Conservation (phyloP, 768 basidiomycete species). For the Pluteus cervinus region DNA sequence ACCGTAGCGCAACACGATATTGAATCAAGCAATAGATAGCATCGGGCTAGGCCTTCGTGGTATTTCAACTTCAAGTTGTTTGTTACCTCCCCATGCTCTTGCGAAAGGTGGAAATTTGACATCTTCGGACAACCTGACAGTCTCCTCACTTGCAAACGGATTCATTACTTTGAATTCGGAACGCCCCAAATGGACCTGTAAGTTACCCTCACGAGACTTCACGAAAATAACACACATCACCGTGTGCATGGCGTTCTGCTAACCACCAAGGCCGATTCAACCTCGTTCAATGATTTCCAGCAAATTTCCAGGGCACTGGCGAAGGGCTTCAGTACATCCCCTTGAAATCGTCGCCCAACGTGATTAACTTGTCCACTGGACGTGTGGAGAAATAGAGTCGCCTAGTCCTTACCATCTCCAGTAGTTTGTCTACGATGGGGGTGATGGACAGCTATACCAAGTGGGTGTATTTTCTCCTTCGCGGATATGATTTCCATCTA, state of each 20-base stretch:
- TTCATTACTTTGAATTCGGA: slow-evolving; percentile 61
- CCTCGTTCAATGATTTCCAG: slow-evolving; percentile 59
- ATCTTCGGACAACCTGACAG: slow-evolving; percentile 53
- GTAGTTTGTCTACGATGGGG: slow-evolving; percentile 55
- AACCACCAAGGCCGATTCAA: slow-evolving; percentile 51
- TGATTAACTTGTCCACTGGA: slow-evolving; percentile 49
- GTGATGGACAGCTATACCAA: slow-evolving; percentile 70
- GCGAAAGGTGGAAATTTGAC: too few relatives aligned
- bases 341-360: slow-evolving; percentile 46
- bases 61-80: too few relatives aligned
- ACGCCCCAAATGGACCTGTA: slow-evolving; percentile 58
- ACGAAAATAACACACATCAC: not conserved
- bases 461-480: too few relatives aligned
- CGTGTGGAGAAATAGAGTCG: too few relatives aligned
- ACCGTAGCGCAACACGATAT: too few relatives aligned
- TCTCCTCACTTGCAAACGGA: slow-evolving; percentile 62
- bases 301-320: slow-evolving; percentile 40
- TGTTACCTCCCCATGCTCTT: too few relatives aligned
- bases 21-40: too few relatives aligned
- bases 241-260: slow-evolving; percentile 39
- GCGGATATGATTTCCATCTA: too few relatives aligned
- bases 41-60: too few relatives aligned
- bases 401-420: not conserved
- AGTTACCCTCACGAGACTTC: slow-evolving; percentile 10
- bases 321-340: slow-evolving; percentile 65